A percentile compares a stretch with the other conserved stretches of the same genome.
Evolutionary conservation across 768 basidiomycete species (phyloP).

Genomic region (Omphalotus guepiniiformis): DNA sequence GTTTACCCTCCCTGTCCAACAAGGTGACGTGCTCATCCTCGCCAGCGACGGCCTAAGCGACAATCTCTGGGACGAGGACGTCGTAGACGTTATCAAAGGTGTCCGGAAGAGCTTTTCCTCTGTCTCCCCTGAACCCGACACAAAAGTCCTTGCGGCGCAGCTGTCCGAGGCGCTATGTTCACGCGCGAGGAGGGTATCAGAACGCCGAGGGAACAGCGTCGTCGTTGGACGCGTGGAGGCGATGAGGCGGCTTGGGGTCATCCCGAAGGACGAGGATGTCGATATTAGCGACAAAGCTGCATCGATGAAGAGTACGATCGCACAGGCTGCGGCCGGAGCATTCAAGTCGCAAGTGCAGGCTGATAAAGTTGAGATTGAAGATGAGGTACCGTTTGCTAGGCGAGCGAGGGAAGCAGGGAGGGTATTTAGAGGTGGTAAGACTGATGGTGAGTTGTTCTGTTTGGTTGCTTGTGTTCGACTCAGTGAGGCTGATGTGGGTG

Average conservation of each 20-base stretch:
- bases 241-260: constrained; percentile 58
- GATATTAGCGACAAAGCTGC: neutral
- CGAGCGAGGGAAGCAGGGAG: constrained; percentile 72
- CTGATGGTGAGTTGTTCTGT: constrained; percentile 47
- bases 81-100: constrained; percentile 73
- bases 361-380: constrained; percentile 13
- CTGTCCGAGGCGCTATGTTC: constrained; percentile 79
- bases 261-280: neutral
- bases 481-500: neutral
- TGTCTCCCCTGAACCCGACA: constrained; percentile 4
- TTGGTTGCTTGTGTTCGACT: neutral
- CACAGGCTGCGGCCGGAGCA: constrained; percentile 2
- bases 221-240: constrained; percentile 71
- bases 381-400: constrained; percentile 81
- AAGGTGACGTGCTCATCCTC: constrained; percentile 75
- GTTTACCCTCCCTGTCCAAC: constrained; percentile 63
- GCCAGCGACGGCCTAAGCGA: constrained; percentile 81
- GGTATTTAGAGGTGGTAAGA: constrained; percentile 75
- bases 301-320: constrained; percentile 7
- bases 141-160: constrained; percentile 43
- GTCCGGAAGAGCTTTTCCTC: constrained; percentile 32
- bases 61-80: constrained; percentile 86
- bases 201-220: constrained; percentile 31
- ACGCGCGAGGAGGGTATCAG: constrained; percentile 66
- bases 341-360: no score